phyloP scores from a whole-genome alignment of 805 yeast genomes.

The Candida glaebosa region DNA sequence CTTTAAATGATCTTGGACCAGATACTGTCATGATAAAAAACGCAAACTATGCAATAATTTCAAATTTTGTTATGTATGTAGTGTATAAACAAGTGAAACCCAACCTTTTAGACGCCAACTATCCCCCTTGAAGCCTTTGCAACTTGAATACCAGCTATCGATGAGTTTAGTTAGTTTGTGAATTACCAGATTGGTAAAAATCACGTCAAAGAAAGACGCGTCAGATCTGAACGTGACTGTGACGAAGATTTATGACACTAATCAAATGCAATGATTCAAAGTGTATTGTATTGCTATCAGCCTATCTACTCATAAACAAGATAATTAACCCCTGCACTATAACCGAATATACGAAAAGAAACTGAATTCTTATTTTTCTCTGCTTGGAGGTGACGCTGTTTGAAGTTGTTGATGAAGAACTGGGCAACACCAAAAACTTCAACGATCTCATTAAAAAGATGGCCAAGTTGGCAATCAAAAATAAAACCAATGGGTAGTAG shows the following conservation, averaged over 20 bases:
- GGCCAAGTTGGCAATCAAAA: constrained; percentile 44
- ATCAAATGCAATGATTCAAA: no score
- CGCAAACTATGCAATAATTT: no score
- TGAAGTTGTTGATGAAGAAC: constrained; percentile 39
- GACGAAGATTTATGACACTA: constrained; percentile 1
- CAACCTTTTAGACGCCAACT: no score
- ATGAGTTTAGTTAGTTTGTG: neutral
- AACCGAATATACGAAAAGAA: constrained; percentile 79
- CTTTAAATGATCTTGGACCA: constrained; percentile 26
- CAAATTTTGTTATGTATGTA: no score
- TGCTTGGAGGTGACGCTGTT: constrained; percentile 63
- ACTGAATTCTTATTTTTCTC: constrained; percentile 80
- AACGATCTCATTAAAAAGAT: constrained; percentile 68
- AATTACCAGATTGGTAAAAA: neutral
- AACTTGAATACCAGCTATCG: neutral
- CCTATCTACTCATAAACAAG: constrained; percentile 56
- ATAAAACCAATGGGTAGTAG: constrained; percentile 32
- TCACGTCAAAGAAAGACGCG: constrained; percentile 1
- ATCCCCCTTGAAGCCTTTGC: no score
- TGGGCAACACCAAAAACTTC: constrained; percentile 63
- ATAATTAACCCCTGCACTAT: constrained; percentile 72
- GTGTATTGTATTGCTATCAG: neutral
- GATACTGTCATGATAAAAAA: constrained; percentile 2
- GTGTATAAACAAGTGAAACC: no score
- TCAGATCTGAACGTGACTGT: constrained; percentile 1